Conservation (phyloP, 2,329 filamentous ascomycete genomes). For the Colletotrichum kahawae region DNA sequence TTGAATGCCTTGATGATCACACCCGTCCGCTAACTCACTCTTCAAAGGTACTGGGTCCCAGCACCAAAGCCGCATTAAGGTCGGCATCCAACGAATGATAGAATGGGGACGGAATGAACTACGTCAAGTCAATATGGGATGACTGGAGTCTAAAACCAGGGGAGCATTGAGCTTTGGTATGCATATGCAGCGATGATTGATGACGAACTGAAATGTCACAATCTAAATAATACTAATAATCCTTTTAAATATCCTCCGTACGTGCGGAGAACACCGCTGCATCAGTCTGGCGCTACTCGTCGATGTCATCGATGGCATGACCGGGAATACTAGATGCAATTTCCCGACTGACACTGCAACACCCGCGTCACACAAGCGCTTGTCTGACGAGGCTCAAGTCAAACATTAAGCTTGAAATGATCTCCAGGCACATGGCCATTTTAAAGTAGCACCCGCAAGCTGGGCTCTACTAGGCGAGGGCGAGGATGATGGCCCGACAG, state of each 20-base stretch:
- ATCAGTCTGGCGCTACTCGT: background rate
- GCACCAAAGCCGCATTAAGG: background rate
- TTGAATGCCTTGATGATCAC: background rate
- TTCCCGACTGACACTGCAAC: background rate
- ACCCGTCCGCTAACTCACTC: background rate
- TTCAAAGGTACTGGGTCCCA: background rate
- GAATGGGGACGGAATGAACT: background rate
- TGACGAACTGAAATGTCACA: background rate
- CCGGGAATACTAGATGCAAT: background rate
- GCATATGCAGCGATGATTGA: background rate
- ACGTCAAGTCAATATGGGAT: background rate
- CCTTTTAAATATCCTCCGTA: fast-evolving
- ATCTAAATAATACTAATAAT: background rate
- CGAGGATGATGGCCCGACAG: background rate
- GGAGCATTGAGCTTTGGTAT: background rate
- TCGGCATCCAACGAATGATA: background rate
- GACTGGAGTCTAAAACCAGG: background rate
- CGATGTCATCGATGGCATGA: background rate
- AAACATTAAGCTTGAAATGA: constrained; percentile 3
- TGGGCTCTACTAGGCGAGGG: background rate
- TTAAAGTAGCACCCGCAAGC: background rate
- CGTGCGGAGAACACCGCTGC: background rate
- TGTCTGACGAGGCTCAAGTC: background rate
- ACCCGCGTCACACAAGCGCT: background rate
- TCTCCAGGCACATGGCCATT: background rate